Evolutionary conservation across 177 flowering plant species (phyloP), one percentile per base, ranked within the genome.

Genomic region (Vitis hybrid): DNA sequence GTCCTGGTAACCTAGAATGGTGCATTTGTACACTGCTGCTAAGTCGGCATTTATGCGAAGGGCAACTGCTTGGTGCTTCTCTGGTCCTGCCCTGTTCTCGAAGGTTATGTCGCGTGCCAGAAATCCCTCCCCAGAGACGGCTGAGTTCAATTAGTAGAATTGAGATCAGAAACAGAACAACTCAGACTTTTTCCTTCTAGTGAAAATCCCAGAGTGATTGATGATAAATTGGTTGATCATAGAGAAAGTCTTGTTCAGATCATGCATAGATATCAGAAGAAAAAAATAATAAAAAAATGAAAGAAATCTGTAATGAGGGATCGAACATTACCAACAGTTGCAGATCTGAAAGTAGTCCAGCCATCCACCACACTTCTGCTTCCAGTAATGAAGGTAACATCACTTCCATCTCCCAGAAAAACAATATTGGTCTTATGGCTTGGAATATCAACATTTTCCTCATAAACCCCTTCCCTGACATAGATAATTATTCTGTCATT

Each of bases 331-430:
- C 97, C 97, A 15, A 92, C 72, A 66, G 97, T 87, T 18, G 91
- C 93, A 60, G 93, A 87, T 83, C 93, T 83, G 85, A 89, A 89
- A 60, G 96, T 92, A 51, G 97, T 94, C 93, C 93, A 91, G 6
- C 96, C 94, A 79, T 82, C 93, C 3, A 9, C 90, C 0, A 85
- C 89, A 71, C 93, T 94, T 77, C 97, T 74, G 66, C 71, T 85
- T 0, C 93, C 93, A 11, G 87, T 80, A 51, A 94, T 79, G 19
- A 88, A 68, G 5, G 98, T 91, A 13, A 68, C 72, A 59, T 85
- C 87, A 19, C 71, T 78, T 55, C 93, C 97, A 64, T 90, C 92
- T 56, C 97, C 97, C 51, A 88, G 60, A 63, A 91, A 56, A 26
- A 88, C 87, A 66, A 91, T 76, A 72, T 91, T 88, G 2, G 87